Conservation (phyloP, 441 rosid genomes). For the Adansonia gregorii region DNA sequence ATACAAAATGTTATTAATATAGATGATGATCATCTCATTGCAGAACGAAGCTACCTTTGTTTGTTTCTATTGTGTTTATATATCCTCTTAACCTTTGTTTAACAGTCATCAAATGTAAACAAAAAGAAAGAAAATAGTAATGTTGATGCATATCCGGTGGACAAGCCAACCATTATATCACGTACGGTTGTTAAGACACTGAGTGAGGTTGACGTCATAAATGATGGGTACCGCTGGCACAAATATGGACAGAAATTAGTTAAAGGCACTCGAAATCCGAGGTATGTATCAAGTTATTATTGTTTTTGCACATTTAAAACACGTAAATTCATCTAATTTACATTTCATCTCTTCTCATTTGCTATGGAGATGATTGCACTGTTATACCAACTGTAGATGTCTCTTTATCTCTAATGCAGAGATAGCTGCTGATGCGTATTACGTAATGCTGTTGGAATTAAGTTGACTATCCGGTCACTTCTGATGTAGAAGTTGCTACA, state of each 20-base stretch:
- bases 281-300: slow-evolving; percentile 44
- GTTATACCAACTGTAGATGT: neutral
- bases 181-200: slow-evolving; percentile 67
- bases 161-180: slow-evolving; percentile 56
- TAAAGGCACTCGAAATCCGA: slow-evolving; percentile 92
- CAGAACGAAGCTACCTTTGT: slow-evolving; percentile 63
- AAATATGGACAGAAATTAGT: slow-evolving; percentile 97
- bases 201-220: slow-evolving; percentile 78
- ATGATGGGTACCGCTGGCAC: slow-evolving; percentile 98
- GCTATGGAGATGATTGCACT: neutral
- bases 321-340: neutral
- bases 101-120: slow-evolving; percentile 26
- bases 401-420: neutral
- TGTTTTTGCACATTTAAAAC: slow-evolving; percentile 9
- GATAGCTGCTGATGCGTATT: neutral
- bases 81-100: slow-evolving; percentile 21
- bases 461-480: slow-evolving; percentile 24
- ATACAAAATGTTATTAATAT: slow-evolving; percentile 43
- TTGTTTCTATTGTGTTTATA: neutral
- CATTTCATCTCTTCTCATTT: neutral
- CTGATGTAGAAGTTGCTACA: slow-evolving; percentile 81
- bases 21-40: slow-evolving; percentile 50
- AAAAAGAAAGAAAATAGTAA: slow-evolving; percentile 61
- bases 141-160: slow-evolving; percentile 42
- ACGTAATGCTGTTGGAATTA: neutral